Conservation (phyloP, 345 rosid genomes). For the Eucalyptus regnans region DNA sequence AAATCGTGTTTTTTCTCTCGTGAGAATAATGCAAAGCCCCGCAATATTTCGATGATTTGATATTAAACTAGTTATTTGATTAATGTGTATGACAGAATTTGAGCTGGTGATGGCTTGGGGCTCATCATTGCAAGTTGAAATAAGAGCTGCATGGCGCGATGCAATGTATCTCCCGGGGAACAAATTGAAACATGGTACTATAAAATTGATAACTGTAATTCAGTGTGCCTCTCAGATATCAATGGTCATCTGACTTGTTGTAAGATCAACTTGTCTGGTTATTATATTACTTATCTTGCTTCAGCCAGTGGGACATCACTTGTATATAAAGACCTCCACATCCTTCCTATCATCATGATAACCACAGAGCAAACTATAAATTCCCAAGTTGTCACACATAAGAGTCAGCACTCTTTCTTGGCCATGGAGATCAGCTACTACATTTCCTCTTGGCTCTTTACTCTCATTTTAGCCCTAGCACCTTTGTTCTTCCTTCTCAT, state of each 20-base stretch:
- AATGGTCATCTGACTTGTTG: not conserved
- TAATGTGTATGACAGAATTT: not conserved
- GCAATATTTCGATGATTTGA: not conserved
- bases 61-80: not conserved
- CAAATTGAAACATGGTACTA: not conserved
- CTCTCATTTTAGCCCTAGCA: constrained; percentile 18
- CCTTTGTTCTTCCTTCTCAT: not conserved
- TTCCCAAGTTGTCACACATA: not conserved
- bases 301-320: not conserved
- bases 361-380: not conserved
- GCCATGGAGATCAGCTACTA: not conserved
- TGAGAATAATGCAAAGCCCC: not conserved
- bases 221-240: not conserved
- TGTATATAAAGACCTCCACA: not conserved
- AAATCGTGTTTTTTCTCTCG: not conserved
- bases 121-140: not conserved
- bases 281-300: not conserved
- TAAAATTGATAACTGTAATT: not conserved
- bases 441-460: constrained; percentile 17
- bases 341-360: not conserved
- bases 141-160: not conserved
- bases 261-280: not conserved
- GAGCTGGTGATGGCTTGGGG: not conserved
- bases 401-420: not conserved
- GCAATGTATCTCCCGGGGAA: not conserved